Base-by-base conservation (phyloP, 1,284 basidiomycete genomes). In the Coniophora puteana region DNA sequence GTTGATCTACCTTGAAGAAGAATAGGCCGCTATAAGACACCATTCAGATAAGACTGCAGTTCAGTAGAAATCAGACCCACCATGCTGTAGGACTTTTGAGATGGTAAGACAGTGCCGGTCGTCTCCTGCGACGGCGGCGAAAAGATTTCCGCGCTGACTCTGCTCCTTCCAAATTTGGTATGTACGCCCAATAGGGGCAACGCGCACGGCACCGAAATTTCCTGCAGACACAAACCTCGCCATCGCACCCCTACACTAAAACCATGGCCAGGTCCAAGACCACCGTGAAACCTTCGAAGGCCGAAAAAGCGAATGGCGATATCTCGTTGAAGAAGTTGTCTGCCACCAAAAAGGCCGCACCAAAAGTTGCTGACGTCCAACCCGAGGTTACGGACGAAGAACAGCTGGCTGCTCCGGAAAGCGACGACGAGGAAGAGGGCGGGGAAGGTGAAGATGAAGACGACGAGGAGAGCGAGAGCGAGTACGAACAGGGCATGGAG, bases 401-500 rank as follows among this genome's bases (percentile, higher is more conserved):
- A 22, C 20, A 22, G 18, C 4, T 11, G 21, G 21, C 31, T 38
- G 36, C 3, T 7, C 23, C 16, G 13, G 41, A 11, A 38, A 33
- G 25, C 8, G 29, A 42, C 5, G 27, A 27, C 16, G 30, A 23
- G 10, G 40, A 42, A 23, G 26, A 27, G 14, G 34, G 16, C 17
- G 22, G 34, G 8, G 23, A 34, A 14, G 33, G 39, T 8, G 26
- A 38, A 20, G 24, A 22, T 12, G 41, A 43, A 7, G 66, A 68
- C 31, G 73, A 75, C 34, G 73, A 79, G 28, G 78, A 72, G 2
- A n/a, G n/a, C n/a, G n/a, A n/a, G n/a, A 80, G 76, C 30, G 72
- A 81, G 22, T 80, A 86, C 51, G 74, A 79, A 51, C 76, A 78
- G 51, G 80, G 78, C 13, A 77, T 82, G 77, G 64, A 70, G 55